These are phyloP conservation scores for Euphorbia schlechtendalii DNA, from an alignment of 441 rosid species.

Conservation along the genomic window DNA sequence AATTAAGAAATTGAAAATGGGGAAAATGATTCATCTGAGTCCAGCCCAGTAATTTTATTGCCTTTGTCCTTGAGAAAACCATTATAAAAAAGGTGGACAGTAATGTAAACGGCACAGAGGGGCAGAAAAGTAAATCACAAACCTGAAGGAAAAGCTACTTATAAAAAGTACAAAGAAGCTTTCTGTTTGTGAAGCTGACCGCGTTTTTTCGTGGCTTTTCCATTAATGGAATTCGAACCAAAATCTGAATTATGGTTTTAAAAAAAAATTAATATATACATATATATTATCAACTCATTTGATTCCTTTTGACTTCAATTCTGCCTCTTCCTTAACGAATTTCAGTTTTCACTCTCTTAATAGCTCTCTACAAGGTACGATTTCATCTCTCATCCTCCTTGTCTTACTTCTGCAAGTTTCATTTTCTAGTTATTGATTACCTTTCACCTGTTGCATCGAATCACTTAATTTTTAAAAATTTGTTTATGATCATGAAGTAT, in stretches of 20 bases:
- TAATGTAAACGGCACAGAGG: not conserved
- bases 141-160: not conserved
- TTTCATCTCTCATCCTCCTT: not conserved
- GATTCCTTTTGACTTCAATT: not conserved
- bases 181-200: not conserved
- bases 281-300: no score
- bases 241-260: not conserved
- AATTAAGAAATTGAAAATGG: no score
- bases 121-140: not conserved
- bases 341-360: not conserved
- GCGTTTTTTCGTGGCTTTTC: conserved; percentile 2
- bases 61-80: no score
- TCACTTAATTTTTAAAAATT: not conserved
- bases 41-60: no score
- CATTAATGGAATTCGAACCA: not conserved
- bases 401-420: not conserved
- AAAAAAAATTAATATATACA: not conserved
- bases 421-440: not conserved
- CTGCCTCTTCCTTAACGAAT: not conserved
- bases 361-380: conserved; percentile 9
- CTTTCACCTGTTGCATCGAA: not conserved
- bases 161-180: not conserved
- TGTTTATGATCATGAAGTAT: not conserved
- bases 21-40: no score
- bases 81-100: not conserved